These are phyloP conservation scores for Gaultheria prostrata DNA, from an alignment of 148 eudicot genomes.

Conservation along the genomic window DNA sequence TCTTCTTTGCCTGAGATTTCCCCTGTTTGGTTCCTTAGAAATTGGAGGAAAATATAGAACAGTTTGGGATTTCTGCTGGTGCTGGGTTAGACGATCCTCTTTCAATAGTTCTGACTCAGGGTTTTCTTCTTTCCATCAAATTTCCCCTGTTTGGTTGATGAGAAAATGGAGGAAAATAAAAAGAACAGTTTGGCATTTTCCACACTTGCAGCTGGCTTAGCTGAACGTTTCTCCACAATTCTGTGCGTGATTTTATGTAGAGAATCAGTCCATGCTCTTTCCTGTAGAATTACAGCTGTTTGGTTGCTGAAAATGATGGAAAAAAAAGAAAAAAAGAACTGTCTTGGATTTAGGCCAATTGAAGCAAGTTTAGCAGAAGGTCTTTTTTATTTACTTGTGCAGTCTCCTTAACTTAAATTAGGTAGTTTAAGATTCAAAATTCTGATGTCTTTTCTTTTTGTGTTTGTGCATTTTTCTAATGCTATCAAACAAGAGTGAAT, in stretches of 20 bases:
- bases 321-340: too few species aligned
- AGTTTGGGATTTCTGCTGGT: neutral
- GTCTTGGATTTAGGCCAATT: neutral
- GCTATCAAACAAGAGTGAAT: conserved; percentile 20
- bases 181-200: neutral
- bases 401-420: neutral
- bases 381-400: neutral
- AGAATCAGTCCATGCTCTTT: too few species aligned
- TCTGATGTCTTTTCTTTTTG: neutral
- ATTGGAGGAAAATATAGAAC: neutral
- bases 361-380: neutral
- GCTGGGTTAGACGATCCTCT: neutral
- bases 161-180: conserved; percentile 2
- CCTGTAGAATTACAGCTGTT: too few species aligned
- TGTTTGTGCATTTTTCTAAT: neutral
- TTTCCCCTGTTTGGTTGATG: conserved; percentile 2
- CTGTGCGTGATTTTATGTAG: neutral
- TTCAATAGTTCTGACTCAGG: neutral
- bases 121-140: neutral
- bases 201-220: neutral
- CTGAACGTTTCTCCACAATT: neutral
- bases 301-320: too few species aligned
- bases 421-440: neutral
- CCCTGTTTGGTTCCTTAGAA: conserved; percentile 12
- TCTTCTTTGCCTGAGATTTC: neutral